phyloP scores from a whole-genome alignment of 164 flowering plant species.

The Kingdonia uniflora region DNA sequence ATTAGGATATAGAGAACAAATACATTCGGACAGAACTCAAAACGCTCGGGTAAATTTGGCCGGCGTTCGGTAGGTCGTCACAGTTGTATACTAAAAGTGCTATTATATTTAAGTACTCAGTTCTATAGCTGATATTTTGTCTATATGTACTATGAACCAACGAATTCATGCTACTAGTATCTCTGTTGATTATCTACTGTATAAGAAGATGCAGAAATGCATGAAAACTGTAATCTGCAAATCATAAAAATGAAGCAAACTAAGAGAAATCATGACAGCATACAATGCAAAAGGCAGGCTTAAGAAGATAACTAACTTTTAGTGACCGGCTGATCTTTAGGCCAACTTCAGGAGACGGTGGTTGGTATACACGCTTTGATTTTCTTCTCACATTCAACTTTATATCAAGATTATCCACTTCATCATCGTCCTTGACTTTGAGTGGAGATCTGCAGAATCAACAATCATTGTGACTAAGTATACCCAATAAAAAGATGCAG shows the following conservation, averaged over 20 bases:
- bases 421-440: conserved; percentile 92
- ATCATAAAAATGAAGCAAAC: not conserved
- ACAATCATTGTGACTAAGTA: conserved; percentile 2
- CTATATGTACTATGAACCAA: not conserved
- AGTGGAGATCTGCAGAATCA: conserved; percentile 62
- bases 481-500: not conserved
- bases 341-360: conserved; percentile 78
- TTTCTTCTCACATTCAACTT: conserved; percentile 51
- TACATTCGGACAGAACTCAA: too few species aligned
- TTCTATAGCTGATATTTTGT: not conserved
- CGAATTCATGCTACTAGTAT: not conserved
- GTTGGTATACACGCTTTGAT: conserved; percentile 68
- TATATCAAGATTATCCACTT: conserved; percentile 81
- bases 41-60: too few species aligned
- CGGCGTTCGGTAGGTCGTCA: too few species aligned
- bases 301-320: conserved; percentile 44
- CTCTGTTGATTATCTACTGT: too few species aligned
- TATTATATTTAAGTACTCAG: too few species aligned
- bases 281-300: conserved; percentile 1
- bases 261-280: not conserved
- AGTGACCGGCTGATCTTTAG: conserved; percentile 85
- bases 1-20: too few species aligned
- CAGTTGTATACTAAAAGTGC: too few species aligned
- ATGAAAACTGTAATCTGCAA: too few species aligned
- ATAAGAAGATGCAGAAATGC: too few species aligned